Evolutionary conservation across 2,329 filamentous ascomycete genomes (phyloP), one percentile per base, ranked within the genome.

Genomic region (Metarhizium sp.): DNA sequence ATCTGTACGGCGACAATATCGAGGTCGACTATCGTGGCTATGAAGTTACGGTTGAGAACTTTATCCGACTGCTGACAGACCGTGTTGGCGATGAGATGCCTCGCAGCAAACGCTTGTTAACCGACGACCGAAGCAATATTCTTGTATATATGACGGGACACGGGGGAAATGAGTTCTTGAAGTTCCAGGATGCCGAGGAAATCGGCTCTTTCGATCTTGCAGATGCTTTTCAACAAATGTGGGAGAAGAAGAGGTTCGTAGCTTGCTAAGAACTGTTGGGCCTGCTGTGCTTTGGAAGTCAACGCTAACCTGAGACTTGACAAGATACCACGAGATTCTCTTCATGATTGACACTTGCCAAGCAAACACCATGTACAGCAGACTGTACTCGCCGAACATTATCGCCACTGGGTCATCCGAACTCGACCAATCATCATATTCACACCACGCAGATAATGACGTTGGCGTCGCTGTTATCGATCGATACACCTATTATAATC

Each of bases 291-390:
- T 40, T 16, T 11, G 38, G 14, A 5, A 14, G 25, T 40, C 38
- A 16, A 40, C 8, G 38, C 38, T 40, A 40, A 40, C 18, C 1
- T 20, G 16, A 6, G 7, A 7, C 3, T 18, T 32, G 25, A 42
- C 20, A 13, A 20, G 86, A 68, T 99, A 97, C 72, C 90, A 97
- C 70, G 94, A 99, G 73, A 85, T 99, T 63, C 82, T 99, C 56
- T 99, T 99, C 78, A 99, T 99, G 94, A 99, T 99, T 73, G 94
- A 99, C 71, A 99, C 94, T 0, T 99, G 94, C 75, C 94, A 99
- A 75, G 94, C 94, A 55, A 99, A 99, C 71, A 99, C 94, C 36
- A 96, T 99, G 91, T 99, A 96, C 75, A 92, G 86, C 68, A 92
- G 96, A 64, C 90, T 99, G 67, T 99, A 99, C 77, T 95, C 91